Evolutionary conservation across 176 grass and related monocot genomes (phyloP), one percentile per base, ranked within the genome.

Genomic region (Cenchrus purpureus): DNA sequence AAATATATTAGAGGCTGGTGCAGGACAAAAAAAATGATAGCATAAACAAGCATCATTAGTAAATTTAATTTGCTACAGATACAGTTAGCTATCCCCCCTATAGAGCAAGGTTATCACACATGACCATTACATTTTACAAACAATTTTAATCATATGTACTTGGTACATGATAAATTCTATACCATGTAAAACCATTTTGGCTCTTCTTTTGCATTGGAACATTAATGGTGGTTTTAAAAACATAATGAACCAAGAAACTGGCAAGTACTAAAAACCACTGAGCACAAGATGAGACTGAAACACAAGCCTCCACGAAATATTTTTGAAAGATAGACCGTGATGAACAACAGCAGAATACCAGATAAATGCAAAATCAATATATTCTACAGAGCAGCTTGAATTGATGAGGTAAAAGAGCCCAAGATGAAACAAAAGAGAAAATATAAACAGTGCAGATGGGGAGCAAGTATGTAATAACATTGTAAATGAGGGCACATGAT

Each of bases 131-230:
- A 79, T 12, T 49, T 43, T 81, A 37, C 49, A 4, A 64, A 13
- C 15, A 73, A 32, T 42, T 86, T 71, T 29, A 22, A 16, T 29
- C 51, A 65, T 58, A 77, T 59, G 63, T 50, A 20, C n/a, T 74
- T 58, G 7, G 22, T 84, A 49, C 67, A 83, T 0, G 4, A 70
- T 73, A 73, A 88, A 11, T 84, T 84, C 84, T 78, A 79, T 54
- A 72, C 17, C 71, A 65, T 31, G 15, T 65, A 5, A 57, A 40
- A 31, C 0, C 59, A 78, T 46, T 62, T 14, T 25, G 17, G 20
- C 5, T 40, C 40, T 48, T 52, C 15, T 14, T 45, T 17, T 15
- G 25, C 12, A 49, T 50, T 65, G 76, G 12, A 52, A 52, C n/a
- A 65, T 3, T 37, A 79, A 1, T 1, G 25, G 19, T 79, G 34